phyloP scores from a whole-genome alignment of 2,329 filamentous ascomycete genomes.

The Ilyonectria sp. region DNA sequence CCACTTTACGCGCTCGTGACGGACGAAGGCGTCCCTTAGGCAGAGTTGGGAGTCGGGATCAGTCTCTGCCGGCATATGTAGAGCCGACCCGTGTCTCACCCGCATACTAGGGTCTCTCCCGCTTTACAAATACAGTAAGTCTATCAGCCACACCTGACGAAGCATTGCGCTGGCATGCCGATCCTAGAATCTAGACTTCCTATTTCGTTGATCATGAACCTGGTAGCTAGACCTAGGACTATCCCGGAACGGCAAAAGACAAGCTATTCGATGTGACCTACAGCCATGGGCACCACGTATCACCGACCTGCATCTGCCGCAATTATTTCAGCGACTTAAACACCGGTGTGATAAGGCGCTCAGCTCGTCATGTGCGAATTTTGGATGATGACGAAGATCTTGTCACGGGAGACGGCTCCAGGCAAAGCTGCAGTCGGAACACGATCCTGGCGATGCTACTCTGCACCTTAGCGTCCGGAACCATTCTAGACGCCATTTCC shows the following conservation, averaged over 20 bases:
- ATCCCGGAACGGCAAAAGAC: slow-evolving; percentile 49
- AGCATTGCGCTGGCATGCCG: too few relatives aligned
- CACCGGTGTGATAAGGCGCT: slow-evolving; percentile 29
- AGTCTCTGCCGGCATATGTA: too few relatives aligned
- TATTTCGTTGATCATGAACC: too few relatives aligned
- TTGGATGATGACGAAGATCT: slow-evolving; percentile 42
- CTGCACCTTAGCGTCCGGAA: slow-evolving; percentile 6
- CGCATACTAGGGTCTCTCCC: too few relatives aligned
- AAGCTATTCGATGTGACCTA: slow-evolving; percentile 50
- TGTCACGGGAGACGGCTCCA: slow-evolving; percentile 12
- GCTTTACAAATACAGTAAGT: too few relatives aligned
- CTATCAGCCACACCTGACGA: too few relatives aligned
- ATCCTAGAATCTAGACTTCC: too few relatives aligned
- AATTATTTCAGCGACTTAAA: slow-evolving; percentile 13
- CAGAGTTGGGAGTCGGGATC: too few relatives aligned
- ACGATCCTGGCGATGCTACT: slow-evolving; percentile 40
- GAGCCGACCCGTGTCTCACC: too few relatives aligned
- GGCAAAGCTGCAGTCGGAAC: slow-evolving; percentile 4
- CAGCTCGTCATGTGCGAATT: slow-evolving; percentile 23
- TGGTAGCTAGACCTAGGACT: slow-evolving; percentile 30
- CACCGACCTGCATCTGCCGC: slow-evolving; percentile 9
- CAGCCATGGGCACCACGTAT: slow-evolving; percentile 50
- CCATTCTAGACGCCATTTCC: neutral
- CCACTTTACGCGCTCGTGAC: too few relatives aligned
- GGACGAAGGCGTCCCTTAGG: too few relatives aligned